These are phyloP conservation scores for Hibiscus mutabilis DNA, from an alignment of 345 rosid genomes.

Conservation along the genomic window DNA sequence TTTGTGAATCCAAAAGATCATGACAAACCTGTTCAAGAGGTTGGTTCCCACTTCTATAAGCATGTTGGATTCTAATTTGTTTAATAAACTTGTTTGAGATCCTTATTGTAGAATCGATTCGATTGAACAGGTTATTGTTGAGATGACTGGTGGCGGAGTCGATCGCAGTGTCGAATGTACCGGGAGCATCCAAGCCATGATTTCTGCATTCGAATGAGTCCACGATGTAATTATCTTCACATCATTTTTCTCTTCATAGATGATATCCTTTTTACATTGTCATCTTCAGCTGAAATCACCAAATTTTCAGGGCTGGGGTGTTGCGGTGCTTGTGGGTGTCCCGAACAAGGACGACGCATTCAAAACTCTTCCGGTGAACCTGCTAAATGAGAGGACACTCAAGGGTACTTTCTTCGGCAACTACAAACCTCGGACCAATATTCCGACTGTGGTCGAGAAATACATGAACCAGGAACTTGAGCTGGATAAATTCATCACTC, in stretches of 20 bases:
- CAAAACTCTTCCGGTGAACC: slow-evolving; percentile 52
- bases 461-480: slow-evolving; percentile 64
- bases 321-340: slow-evolving; percentile 60
- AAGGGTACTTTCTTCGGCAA: slow-evolving; percentile 67
- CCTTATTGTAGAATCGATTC: background rate
- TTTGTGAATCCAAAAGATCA: slow-evolving; percentile 62
- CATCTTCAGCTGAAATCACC: background rate
- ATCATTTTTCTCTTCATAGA: too few relatives aligned
- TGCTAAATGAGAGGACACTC: slow-evolving; percentile 58
- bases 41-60: slow-evolving; percentile 11
- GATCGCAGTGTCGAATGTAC: slow-evolving; percentile 81
- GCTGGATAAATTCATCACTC: slow-evolving; percentile 56
- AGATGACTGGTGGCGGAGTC: slow-evolving; percentile 70
- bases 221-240: slow-evolving; percentile 47
- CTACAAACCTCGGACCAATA: slow-evolving; percentile 56
- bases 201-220: slow-evolving; percentile 81
- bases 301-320: slow-evolving; percentile 63
- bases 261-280: too few relatives aligned
- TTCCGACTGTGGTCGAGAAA: slow-evolving; percentile 54
- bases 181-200: slow-evolving; percentile 63
- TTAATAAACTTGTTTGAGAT: background rate
- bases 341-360: slow-evolving; percentile 56
- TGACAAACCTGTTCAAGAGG: slow-evolving; percentile 65
- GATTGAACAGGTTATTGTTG: slow-evolving; percentile 47
- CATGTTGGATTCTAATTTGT: background rate